These are phyloP conservation scores for Daldinia loculata DNA, from an alignment of 495 filamentous ascomycete genomes.

Conservation along the genomic window DNA sequence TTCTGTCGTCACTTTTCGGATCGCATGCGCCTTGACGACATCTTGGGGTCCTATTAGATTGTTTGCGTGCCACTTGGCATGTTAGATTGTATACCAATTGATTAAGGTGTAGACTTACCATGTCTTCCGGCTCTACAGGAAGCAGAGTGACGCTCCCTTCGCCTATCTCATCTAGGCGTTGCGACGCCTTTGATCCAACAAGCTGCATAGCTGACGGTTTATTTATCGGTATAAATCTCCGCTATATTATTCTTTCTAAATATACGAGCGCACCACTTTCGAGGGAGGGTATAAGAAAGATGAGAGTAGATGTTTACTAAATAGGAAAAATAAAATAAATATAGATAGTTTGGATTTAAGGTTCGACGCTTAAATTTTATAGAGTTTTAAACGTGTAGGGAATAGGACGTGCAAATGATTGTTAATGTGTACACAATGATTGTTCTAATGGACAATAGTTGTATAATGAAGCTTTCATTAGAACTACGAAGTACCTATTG, in stretches of 20 bases:
- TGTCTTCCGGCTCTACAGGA: conserved; percentile 94
- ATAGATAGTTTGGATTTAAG: not conserved
- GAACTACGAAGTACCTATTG: not conserved
- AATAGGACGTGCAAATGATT: not conserved
- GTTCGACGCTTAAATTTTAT: not conserved
- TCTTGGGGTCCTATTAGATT: conserved; percentile 88
- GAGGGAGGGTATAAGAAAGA: not conserved
- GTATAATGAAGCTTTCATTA: not conserved
- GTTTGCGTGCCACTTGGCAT: conserved; percentile 87
- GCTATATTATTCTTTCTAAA: not conserved
- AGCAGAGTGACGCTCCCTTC: conserved; percentile 81
- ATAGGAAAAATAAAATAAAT: not conserved
- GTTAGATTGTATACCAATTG: not conserved
- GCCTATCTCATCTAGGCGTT: conserved; percentile 75
- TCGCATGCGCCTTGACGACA: conserved; percentile 79
- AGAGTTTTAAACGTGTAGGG: not conserved
- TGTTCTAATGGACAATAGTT: not conserved
- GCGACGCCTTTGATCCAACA: conserved; percentile 47
- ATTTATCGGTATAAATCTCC: not conserved
- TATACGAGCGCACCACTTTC: not conserved
- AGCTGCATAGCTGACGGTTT: conserved; percentile 40
- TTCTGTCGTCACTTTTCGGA: conserved; percentile 79
- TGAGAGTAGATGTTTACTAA: not conserved
- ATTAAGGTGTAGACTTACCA: conserved; percentile 64
- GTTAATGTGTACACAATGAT: not conserved